Percentiles rank a stretch among this genome's conserved stretches.
These are phyloP conservation scores for Pseudogymnoascus verrucosus DNA, from an alignment of 2,329 filamentous ascomycete genomes.

Conservation along the genomic window DNA sequence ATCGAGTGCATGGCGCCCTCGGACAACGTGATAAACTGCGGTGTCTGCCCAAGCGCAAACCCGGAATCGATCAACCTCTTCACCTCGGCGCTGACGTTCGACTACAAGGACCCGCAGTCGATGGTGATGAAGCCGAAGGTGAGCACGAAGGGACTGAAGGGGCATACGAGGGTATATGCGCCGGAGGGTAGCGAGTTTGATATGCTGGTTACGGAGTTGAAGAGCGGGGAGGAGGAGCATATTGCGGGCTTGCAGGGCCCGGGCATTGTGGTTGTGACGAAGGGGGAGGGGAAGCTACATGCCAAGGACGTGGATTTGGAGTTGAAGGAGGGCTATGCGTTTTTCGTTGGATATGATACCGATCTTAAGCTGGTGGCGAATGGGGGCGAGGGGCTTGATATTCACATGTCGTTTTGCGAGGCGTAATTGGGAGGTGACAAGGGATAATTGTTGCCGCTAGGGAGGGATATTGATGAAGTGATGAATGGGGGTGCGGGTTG, in stretches of 20 bases:
- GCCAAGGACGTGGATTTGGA: conserved; percentile 44
- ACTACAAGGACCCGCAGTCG: conserved; percentile 49
- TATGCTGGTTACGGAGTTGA: conserved; percentile 53
- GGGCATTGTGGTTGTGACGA: conserved; percentile 54
- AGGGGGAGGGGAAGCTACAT: conserved; percentile 49
- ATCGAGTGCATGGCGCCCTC: conserved; percentile 97
- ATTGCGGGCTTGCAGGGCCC: conserved; percentile 50
- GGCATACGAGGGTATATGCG: conserved; percentile 54
- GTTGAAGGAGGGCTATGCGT: conserved; percentile 55
- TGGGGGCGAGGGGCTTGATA: conserved; percentile 14
- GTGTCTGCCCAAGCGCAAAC: conserved; percentile 62
- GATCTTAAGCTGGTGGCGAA: conserved; percentile 18
- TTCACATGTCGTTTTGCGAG: conserved; percentile 18
- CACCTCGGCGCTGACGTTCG: conserved; percentile 53
- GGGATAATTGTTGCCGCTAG: neutral
- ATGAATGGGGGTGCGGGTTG: neutral
- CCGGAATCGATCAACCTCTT: conserved; percentile 59
- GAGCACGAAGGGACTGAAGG: conserved; percentile 45
- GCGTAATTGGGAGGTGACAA: conserved; percentile 4
- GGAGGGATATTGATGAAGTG: conserved; percentile 1
- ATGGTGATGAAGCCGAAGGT: conserved; percentile 43
- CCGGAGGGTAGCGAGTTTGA: conserved; percentile 67
- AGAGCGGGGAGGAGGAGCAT: conserved; percentile 48
- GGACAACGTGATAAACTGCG: conserved; percentile 79
- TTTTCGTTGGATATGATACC: conserved; percentile 44